Evolutionary conservation across 1,284 basidiomycete species (phyloP).

Genomic region (Irpex sp.): DNA sequence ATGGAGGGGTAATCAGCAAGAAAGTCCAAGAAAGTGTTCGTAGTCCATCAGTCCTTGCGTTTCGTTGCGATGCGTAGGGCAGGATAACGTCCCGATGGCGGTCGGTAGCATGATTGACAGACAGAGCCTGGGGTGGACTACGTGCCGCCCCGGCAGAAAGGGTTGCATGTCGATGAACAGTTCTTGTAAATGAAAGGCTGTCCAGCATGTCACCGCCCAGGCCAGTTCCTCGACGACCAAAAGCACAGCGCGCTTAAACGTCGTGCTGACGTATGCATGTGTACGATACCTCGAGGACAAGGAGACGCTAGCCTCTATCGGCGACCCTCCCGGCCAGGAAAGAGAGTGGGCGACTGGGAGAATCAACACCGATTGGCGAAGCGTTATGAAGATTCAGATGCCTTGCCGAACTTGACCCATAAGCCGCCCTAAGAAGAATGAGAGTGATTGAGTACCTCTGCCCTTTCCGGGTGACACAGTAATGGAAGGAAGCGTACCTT

Average conservation of each 20-base stretch:
- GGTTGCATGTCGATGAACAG: no score
- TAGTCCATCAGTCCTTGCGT: no score
- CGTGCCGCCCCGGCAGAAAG: no score
- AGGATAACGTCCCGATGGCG: background rate
- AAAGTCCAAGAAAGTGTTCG: no score
- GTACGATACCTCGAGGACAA: no score
- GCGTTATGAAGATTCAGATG: slow-evolving; percentile 8
- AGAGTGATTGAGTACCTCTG: background rate
- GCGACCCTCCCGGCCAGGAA: background rate
- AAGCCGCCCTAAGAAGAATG: slow-evolving; percentile 41
- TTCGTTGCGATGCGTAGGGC: no score
- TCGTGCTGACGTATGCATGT: no score
- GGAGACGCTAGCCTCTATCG: background rate
- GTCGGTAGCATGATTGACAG: background rate
- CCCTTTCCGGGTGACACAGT: background rate
- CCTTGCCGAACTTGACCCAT: slow-evolving; percentile 44
- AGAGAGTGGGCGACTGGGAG: background rate
- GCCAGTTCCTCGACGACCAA: no score
- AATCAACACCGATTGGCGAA: background rate
- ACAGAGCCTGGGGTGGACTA: background rate
- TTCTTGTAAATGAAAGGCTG: no score
- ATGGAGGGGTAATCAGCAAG: no score
- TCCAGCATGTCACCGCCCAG: no score
- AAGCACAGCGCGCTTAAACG: no score
- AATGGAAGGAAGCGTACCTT: slow-evolving; percentile 39